Evolutionary conservation across 2,329 filamentous ascomycete species (phyloP).

Genomic region (Zasmidium citrigriseum): DNA sequence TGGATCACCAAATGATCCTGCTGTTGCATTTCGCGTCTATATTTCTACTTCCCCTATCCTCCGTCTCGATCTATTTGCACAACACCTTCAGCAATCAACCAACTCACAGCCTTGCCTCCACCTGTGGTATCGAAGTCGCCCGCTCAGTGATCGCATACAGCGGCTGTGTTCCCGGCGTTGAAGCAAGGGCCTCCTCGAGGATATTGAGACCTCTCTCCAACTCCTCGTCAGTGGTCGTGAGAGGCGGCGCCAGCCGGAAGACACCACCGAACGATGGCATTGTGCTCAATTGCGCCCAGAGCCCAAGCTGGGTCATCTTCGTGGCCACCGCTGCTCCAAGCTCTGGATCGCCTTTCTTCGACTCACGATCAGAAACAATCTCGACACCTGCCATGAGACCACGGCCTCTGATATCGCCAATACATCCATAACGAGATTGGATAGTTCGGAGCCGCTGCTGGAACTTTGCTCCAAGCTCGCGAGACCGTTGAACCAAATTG

Average conservation of each 20-base stretch:
- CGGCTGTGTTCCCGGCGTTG: conserved; percentile 45
- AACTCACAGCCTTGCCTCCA: background rate
- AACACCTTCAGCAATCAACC: too few species aligned
- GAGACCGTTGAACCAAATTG: conserved; percentile 23
- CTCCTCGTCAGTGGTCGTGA: conserved; percentile 32
- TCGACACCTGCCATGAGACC: conserved; percentile 35
- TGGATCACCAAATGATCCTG: too few species aligned
- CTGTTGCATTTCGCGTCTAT: too few species aligned
- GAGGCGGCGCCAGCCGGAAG: conserved; percentile 32
- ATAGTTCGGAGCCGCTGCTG: conserved; percentile 24
- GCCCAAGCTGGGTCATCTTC: conserved; percentile 26
- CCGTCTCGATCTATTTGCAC: too few species aligned
- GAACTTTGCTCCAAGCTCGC: conserved; percentile 24
- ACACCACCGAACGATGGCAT: conserved; percentile 32
- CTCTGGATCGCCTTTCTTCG: conserved; percentile 28
- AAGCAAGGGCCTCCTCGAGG: conserved; percentile 57
- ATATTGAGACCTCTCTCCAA: conserved; percentile 54
- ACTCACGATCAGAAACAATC: conserved; percentile 28
- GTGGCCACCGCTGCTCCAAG: conserved; percentile 27
- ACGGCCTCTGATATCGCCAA: conserved; percentile 35
- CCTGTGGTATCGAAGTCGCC: background rate
- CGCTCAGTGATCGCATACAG: conserved; percentile 20
- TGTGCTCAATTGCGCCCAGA: conserved; percentile 32
- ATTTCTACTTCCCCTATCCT: too few species aligned
- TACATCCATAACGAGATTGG: conserved; percentile 30